Evolutionary conservation across 1,284 basidiomycete genomes (phyloP).

Genomic region (Pulchroboletus neoregius): DNA sequence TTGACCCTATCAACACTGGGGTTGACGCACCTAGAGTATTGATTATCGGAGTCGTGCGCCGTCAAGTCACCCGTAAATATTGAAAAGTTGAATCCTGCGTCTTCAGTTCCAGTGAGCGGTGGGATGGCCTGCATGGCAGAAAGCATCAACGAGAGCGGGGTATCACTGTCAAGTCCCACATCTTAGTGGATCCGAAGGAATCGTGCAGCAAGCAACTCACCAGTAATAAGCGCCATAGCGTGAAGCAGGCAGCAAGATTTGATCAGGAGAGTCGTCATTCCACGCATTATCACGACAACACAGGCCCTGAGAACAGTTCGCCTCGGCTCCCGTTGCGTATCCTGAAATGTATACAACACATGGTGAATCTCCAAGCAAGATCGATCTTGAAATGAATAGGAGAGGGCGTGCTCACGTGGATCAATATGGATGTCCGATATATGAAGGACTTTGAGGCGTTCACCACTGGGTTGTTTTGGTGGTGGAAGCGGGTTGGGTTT

Average conservation of each 20-base stretch:
- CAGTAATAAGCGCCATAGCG: conserved; percentile 58
- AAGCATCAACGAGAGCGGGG: conserved; percentile 55
- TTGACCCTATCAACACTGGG: background rate
- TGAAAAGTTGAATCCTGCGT: conserved; percentile 57
- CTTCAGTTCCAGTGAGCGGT: conserved; percentile 54
- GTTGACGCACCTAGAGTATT: conserved; percentile 49
- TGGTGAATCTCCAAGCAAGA: background rate
- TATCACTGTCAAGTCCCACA: conserved; percentile 47
- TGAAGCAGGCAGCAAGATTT: conserved; percentile 50
- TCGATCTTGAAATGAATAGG: background rate
- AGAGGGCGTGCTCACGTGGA: conserved; percentile 43
- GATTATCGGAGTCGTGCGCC: conserved; percentile 62
- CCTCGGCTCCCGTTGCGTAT: conserved; percentile 66
- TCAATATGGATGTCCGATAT: conserved; percentile 76
- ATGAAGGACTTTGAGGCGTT: conserved; percentile 66
- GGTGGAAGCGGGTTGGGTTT: conserved; percentile 62
- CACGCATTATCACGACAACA: conserved; percentile 62
- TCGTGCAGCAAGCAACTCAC: conserved; percentile 28
- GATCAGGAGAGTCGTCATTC: conserved; percentile 48
- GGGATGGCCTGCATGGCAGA: conserved; percentile 64
- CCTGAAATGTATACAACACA: conserved; percentile 42
- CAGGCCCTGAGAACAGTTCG: conserved; percentile 57
- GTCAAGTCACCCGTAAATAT: conserved; percentile 75
- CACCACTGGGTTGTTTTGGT: conserved; percentile 50
- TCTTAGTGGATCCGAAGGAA: background rate